Evolutionary conservation across 2,329 filamentous ascomycete genomes (phyloP), one percentile per base, ranked within the genome.

Genomic region (Colletotrichum lini): DNA sequence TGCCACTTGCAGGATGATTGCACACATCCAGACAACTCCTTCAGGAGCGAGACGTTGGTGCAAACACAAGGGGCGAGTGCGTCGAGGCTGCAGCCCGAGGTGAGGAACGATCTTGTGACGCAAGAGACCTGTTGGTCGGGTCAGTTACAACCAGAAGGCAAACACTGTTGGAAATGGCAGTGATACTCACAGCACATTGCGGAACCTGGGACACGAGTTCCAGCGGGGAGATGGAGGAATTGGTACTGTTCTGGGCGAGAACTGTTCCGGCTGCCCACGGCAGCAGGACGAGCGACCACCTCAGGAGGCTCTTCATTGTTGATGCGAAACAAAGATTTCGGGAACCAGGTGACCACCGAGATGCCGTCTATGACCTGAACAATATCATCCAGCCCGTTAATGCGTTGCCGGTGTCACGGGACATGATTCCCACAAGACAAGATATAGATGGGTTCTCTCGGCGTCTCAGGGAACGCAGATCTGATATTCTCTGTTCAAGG

Each of bases 41-140:
- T 16, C 5, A 72, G 30, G 12, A 72, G 58, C 0, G 70, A 67
- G 30, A 66, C 26, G 23, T 71, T 72, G 30, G 67, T 72, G 57
- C 67, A 72, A 12, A 70, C 21, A 13, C 67, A 71, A 2, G 57
- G 44, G 3, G 62, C 60, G 30, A 72, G 54, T 35, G 45, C 45
- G 26, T 70, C 67, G 15, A 64, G 12, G 9, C 38, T 18, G 16
- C 65, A 68, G 26, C 58, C 58, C 18, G 68, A 58, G n/a, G 2
- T 10, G 2, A 47, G 30, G 18, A 71, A 64, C 2, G 53, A 18
- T 13, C 15, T 52, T 12, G 58, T 59, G 1, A 68, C 40, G 23
- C 68, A 71, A 8, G 68, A 49, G 1, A 59, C 15, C 68, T 71
- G 4, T 3, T 1, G 4, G 9, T 30, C 30, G 1, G 4, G 16